phyloP scores from a whole-genome alignment of 352 stramenopile genomes.

The Phytophthora hibernalis region DNA sequence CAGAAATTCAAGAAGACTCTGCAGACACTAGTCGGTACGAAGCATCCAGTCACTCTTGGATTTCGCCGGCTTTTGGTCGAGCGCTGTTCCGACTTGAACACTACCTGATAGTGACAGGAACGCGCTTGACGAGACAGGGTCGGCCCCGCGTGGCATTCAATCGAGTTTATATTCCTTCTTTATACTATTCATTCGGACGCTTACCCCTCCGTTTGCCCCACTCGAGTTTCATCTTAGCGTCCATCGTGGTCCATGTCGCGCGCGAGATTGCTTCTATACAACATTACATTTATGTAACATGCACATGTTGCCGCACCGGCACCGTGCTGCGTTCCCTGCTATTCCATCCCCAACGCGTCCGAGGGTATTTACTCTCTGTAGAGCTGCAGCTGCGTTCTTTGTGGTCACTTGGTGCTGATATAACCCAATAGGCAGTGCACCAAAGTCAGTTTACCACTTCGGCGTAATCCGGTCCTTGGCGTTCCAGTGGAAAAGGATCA shows the following conservation, averaged over 20 bases:
- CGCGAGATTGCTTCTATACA: slow-evolving; percentile 38
- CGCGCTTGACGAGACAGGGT: slow-evolving; percentile 4
- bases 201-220: slow-evolving; percentile 10
- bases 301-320: slow-evolving; percentile 10
- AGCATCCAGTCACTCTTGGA: slow-evolving; percentile 45
- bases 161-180: slow-evolving; percentile 39
- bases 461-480: slow-evolving; percentile 66
- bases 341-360: background rate
- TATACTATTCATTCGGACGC: slow-evolving; percentile 45
- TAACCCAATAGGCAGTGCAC: slow-evolving; percentile 16
- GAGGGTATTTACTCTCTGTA: background rate
- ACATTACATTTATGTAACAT: slow-evolving; percentile 32
- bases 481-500: slow-evolving; percentile 89
- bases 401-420: slow-evolving; percentile 23
- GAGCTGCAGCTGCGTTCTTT: slow-evolving; percentile 1
- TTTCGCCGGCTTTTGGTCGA: slow-evolving; percentile 52
- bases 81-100: slow-evolving; percentile 22
- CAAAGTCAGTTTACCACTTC: slow-evolving; percentile 39
- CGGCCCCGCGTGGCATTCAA: slow-evolving; percentile 19
- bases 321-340: slow-evolving; percentile 11
- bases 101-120: background rate
- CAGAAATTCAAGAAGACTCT: slow-evolving; percentile 50
- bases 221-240: slow-evolving; percentile 17
- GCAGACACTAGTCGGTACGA: slow-evolving; percentile 35
- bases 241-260: background rate